phyloP scores from a whole-genome alignment of 257 asterid species.

The Solanum etuberosum region DNA sequence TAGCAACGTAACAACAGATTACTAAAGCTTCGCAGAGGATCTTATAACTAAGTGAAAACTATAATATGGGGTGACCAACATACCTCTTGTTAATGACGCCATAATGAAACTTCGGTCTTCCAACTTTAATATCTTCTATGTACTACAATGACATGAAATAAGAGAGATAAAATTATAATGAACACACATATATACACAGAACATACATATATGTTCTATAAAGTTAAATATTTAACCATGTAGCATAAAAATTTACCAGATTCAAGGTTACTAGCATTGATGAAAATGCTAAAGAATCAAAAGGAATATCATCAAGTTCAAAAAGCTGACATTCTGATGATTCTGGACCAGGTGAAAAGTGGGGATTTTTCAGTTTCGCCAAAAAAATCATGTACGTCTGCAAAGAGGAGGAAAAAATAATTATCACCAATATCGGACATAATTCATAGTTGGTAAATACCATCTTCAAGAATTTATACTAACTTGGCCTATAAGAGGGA shows the following conservation, averaged over 20 bases:
- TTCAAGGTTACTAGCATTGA: constrained; percentile 85
- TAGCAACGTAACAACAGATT: neutral
- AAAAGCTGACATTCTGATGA: constrained; percentile 85
- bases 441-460: neutral
- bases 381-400: constrained; percentile 90
- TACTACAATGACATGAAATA: constrained; percentile 30
- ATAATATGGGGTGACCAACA: neutral
- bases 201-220: neutral
- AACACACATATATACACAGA: neutral
- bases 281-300: constrained; percentile 83
- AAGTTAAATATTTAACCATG: neutral
- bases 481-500: constrained; percentile 94
- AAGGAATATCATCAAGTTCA: constrained; percentile 64
- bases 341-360: constrained; percentile 89
- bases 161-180: neutral
- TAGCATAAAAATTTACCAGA: constrained; percentile 36
- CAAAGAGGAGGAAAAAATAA: constrained; percentile 7
- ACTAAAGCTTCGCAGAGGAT: neutral
- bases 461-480: constrained; percentile 3
- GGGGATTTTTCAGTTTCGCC: constrained; percentile 73
- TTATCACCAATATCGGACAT: neutral
- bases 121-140: constrained; percentile 60
- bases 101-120: constrained; percentile 74
- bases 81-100: constrained; percentile 91
- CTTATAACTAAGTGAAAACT: neutral